Conservation (phyloP, 345 rosid genomes). For the Theobroma cacao region DNA sequence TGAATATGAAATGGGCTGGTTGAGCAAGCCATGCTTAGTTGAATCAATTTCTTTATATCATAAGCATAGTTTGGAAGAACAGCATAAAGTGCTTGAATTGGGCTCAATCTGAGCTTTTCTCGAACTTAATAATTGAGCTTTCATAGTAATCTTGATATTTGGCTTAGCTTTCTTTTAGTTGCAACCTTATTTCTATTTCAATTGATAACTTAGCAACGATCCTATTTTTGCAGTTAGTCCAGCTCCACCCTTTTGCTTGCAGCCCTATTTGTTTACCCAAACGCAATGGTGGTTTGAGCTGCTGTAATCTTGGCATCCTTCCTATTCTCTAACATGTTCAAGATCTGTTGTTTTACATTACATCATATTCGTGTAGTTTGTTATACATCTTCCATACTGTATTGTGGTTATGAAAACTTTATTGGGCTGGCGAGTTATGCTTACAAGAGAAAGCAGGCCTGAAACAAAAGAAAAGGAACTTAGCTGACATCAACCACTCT, state of each 20-base stretch:
- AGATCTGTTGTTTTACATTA: background rate
- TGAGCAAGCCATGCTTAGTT: background rate
- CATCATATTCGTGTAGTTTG: background rate
- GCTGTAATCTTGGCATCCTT: background rate
- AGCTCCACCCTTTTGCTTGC: conserved; percentile 1
- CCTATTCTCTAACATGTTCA: background rate
- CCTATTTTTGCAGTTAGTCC: background rate
- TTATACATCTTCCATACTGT: background rate
- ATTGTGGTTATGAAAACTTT: background rate
- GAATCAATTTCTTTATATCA: background rate
- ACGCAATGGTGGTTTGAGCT: background rate
- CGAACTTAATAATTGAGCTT: background rate
- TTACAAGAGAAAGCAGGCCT: too few relatives aligned
- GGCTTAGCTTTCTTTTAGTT: background rate
- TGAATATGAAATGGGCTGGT: background rate
- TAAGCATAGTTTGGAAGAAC: background rate
- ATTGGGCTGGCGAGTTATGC: background rate
- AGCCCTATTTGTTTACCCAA: background rate
- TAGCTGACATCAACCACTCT: too few relatives aligned
- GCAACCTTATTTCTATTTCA: background rate
- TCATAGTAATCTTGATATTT: background rate
- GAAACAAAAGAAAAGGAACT: too few relatives aligned
- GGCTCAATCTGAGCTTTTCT: background rate
- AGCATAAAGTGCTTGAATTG: background rate
- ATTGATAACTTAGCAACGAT: background rate